Base-by-base conservation (phyloP, 2,329 filamentous ascomycete genomes). In the Monilinia aucupariae region DNA sequence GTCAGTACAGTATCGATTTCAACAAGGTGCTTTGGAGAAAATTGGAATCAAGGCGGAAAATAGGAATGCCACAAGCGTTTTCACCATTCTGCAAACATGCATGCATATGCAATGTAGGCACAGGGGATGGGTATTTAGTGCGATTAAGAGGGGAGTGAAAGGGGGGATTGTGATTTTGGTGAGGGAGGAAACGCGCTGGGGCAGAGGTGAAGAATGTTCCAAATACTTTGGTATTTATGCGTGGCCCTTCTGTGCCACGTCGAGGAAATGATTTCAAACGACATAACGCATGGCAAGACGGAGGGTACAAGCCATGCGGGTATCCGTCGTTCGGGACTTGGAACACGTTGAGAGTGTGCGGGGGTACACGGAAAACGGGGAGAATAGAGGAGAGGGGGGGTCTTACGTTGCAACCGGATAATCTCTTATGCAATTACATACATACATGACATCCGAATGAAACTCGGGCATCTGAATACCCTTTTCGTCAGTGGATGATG, bases 401-500 rank as follows among this genome's bases (percentile, higher is more conserved):
- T 58, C 54, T 58, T 34, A 27, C 30, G 54, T 58, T 58, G 43
- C 54, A 58, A 20, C 48, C 41, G 41, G 54, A 27, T 47, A 47
- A 58, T 58, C 54, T 47, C 27, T 58, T 20, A 47, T 59, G 56
- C 56, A 51, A 50, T 59, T 51, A 59, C 45, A 59, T 59, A 59
- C 45, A 59, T 59, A 59, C 45, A 59, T 59, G 37, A 59, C 30
- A 59, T 49, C 56, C 45, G 56, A 59, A 51, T 51, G 56, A 39
- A 25, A 51, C 56, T 59, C 56, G 56, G 56, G 45, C 45, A 59
- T 30, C 45, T 39, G 6, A 27, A 51, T 49, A 20, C 45, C 56
- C 43, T 27, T 59, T 51, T 51, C 45, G 45, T 37, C n/a, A 22
- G 47, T 59, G 12, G 32, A 59, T 59, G 45, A 39, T 37, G 9